Base-by-base conservation (phyloP, 2,329 filamentous ascomycete genomes). In the Blastomyces percursus region DNA sequence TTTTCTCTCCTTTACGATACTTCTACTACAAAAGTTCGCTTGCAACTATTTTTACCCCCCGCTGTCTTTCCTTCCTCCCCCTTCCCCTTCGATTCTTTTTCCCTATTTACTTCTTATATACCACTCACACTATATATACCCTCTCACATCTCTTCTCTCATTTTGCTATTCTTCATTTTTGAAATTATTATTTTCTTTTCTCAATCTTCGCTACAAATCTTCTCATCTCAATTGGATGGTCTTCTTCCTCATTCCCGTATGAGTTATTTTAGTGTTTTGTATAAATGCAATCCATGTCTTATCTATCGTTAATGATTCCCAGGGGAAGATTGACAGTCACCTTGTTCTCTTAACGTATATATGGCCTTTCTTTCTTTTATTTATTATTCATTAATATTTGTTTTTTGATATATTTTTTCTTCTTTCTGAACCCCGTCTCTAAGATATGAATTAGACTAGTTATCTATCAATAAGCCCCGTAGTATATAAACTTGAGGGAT, bases 171-270 rank as follows among this genome's bases (percentile, higher is more conserved):
- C 35, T 38, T 42, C 40, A 42, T 54, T 61, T 62, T 38, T 9
- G 35, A 38, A 38, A 9, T 9, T 38, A 38, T 38, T 38, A 12
- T 38, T 38, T 38, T 8, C 48, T 38, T 38, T 38, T 8, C 48
- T 35, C 64, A 60, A 59, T 21, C 62, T 60, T 65, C 46, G 62
- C 66, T 67, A 61, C 54, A 62, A 62, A 38, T 38, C 35, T 65
- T 65, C 63, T 58, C 56, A 30, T 63, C 54, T 62, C 16, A 27
- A 7, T 7, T 35, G 32, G 27, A 9, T n/a, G 32, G 16, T 8
- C 30, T 52, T 16, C 50, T 56, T 59, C 40, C 62, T 60, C 61
- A 2, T 52, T 60, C 60, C 52, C 21, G 42, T 52, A 40, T 59
- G 24, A 60, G 32, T 65, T 44, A 55, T 12, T 51, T 6, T 32